Base-by-base conservation (phyloP, 192 early-diverging fungal species). In the Podila minutissima region DNA sequence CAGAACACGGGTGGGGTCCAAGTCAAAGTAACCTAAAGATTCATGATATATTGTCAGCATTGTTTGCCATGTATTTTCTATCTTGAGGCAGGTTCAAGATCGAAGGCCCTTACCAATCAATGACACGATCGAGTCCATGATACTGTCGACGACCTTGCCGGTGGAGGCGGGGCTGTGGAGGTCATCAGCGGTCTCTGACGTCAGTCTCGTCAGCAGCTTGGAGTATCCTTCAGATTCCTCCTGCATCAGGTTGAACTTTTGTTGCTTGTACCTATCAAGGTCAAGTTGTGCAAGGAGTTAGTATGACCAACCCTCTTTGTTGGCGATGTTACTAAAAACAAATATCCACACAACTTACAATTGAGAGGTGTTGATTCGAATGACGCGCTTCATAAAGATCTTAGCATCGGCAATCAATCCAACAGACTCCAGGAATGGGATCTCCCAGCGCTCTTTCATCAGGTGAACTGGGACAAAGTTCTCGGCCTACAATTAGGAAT, bases 1-100 rank as follows among this genome's bases (percentile, higher is more conserved):
- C 59, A 95, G 66, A 0, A 95, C 93, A n/a, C 95, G 89, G 82
- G 93, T 95, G 0, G 94, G 94, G 66, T 97, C 95, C 57, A 97
- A 75, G 70, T 90, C 87, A 75, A 97, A 97, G 49, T 89, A 92
- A 29, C 94, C 87, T 83, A 66, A 51, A 51, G 26, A 62, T 22
- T 17, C 41, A 17, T 17, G 41, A 46, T 46, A 46, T 46, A 46
- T 46, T 46, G 41, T 46, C 13, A 62, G 60, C 5, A 62, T 20
- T 7, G 13, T 29, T 33, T 19, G 12, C 8, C 0, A 7, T 35
- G 7, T 35, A 4, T 33, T 32, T 62, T 33, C 11, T 35, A 68
- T 67, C 7, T 66, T 53, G 22, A 68, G n/a, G n/a, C 19, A 55
- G n/a, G 6, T n/a, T 55, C 53, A 12, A 55, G n/a, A 24, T 24